Evolutionary conservation across 1,284 basidiomycete genomes (phyloP).

Genomic region (Ustilago lituana): DNA sequence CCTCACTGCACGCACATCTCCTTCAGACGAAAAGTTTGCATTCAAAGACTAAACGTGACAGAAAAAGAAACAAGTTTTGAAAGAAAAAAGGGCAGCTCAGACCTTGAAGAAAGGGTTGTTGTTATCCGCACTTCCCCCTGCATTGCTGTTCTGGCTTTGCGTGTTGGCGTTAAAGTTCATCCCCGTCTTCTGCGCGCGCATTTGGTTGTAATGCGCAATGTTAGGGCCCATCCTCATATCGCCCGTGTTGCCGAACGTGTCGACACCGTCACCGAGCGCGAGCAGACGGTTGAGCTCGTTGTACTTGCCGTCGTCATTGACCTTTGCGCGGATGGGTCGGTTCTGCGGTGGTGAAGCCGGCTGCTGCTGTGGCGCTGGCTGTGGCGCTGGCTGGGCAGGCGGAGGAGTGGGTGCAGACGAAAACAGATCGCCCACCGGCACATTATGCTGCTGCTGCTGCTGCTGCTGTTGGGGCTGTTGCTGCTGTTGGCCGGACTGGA

Average conservation of each 20-base stretch:
- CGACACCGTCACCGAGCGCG: slow-evolving; percentile 63
- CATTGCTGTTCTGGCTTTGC: background rate
- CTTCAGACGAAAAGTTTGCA: too few species aligned
- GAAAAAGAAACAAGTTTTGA: background rate
- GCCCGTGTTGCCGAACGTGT: slow-evolving; percentile 66
- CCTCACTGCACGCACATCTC: too few species aligned
- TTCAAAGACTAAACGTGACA: too few species aligned
- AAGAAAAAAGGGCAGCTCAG: slow-evolving; percentile 12
- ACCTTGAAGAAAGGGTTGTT: slow-evolving; percentile 61
- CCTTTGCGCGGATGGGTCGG: slow-evolving; percentile 38
- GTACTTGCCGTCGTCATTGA: slow-evolving; percentile 46
- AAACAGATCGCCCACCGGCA: slow-evolving; percentile 59
- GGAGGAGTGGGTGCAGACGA: slow-evolving; percentile 45
- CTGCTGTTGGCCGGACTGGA: slow-evolving; percentile 45
- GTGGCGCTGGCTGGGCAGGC: slow-evolving; percentile 22
- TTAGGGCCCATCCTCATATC: slow-evolving; percentile 63
- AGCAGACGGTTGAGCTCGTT: slow-evolving; percentile 64
- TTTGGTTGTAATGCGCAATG: slow-evolving; percentile 39
- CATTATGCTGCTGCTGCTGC: slow-evolving; percentile 48
- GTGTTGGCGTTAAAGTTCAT: slow-evolving; percentile 45
- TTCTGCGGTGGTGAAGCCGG: slow-evolving; percentile 28
- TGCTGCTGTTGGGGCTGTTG: slow-evolving; percentile 38
- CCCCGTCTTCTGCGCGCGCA: slow-evolving; percentile 52
- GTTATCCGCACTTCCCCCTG: slow-evolving; percentile 16
- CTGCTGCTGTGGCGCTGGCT: slow-evolving; percentile 15